Base-by-base conservation (phyloP, 495 filamentous ascomycete species). In the Penicillium desertorum region DNA sequence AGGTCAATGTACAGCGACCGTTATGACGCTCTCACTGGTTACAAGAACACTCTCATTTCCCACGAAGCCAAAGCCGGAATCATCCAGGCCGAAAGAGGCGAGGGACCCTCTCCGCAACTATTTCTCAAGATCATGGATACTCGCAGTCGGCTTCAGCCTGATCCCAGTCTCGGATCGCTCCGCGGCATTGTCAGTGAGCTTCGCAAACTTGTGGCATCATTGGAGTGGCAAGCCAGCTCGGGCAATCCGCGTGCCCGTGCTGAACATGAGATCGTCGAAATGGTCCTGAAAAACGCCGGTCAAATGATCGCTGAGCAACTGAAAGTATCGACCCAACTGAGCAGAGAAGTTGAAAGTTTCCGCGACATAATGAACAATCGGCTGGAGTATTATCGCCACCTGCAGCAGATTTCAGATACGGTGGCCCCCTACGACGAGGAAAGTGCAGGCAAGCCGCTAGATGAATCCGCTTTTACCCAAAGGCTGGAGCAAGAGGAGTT, bases 351-450 rank as follows among this genome's bases (percentile, higher is more conserved):
- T 5, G 86, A 92, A 36, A 68, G 85, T 36, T 94, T 96, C 65
- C 86, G 83, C 27, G 80, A 82, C 34, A 83, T 87, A 0, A 88
- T 90, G 80, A 96, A 96, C 62, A 78, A 84, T 46, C 84, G 93
- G 12, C 73, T 96, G 6, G 90, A 93, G 39, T 97, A 88, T 58
- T 96, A 96, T 69, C 83, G 87, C 0, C 93, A 96, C 62, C 74
- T 98, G 19, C 93, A 97, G 66, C 80, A 83, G 17, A 83, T 97
- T 34, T 97, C 93, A 0, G 92, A 96, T 70, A 91, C 81, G 22
- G 90, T 96, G 1, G 82, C 80, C 9, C 87, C 88, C 8, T 87
- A 87, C 43, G 85, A 90, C 59, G 79, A 83, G 41, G 77, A 83
- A 46, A 73, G 76, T 52, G 73, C 78, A 32, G 75, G 76, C 5